phyloP scores from a whole-genome alignment of 2,329 filamentous ascomycete species.

The Diaporthe nobilis region DNA sequence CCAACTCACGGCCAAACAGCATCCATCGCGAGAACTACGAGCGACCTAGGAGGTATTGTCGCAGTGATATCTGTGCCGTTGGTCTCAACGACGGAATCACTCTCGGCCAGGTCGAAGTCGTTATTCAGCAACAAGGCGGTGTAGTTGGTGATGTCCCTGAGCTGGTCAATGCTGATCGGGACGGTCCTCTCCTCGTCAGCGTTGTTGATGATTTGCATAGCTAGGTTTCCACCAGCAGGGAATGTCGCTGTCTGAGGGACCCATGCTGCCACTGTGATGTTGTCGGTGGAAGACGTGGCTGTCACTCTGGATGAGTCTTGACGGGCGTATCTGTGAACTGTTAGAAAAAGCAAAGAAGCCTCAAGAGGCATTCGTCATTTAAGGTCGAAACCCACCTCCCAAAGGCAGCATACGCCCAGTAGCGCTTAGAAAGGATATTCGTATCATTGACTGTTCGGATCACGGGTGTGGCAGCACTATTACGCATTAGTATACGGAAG shows the following conservation, averaged over 20 bases:
- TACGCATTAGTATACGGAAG: not conserved
- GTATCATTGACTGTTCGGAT: slow-evolving; percentile 35
- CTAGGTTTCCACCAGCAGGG: slow-evolving; percentile 37
- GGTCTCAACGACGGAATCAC: slow-evolving; percentile 6
- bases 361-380: not conserved
- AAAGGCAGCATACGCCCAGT: slow-evolving; percentile 38
- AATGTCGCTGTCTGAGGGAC: slow-evolving; percentile 26
- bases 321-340: slow-evolving; percentile 35
- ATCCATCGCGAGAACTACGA: slow-evolving; percentile 29
- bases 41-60: slow-evolving; percentile 29
- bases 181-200: slow-evolving; percentile 19
- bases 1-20: slow-evolving; percentile 34
- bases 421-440: slow-evolving; percentile 33
- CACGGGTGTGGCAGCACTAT: slow-evolving; percentile 31
- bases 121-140: slow-evolving; percentile 32
- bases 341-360: not conserved
- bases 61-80: slow-evolving; percentile 32
- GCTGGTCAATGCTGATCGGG: slow-evolving; percentile 22
- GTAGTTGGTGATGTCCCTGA: slow-evolving; percentile 19
- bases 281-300: slow-evolving; percentile 29
- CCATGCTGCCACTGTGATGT: slow-evolving; percentile 35
- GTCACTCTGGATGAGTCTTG: slow-evolving; percentile 35
- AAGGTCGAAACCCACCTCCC: slow-evolving; percentile 10
- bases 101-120: slow-evolving; percentile 27
- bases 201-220: slow-evolving; percentile 42